Base-by-base conservation (phyloP, 768 basidiomycete genomes). In the Termitomyces sp. region DNA sequence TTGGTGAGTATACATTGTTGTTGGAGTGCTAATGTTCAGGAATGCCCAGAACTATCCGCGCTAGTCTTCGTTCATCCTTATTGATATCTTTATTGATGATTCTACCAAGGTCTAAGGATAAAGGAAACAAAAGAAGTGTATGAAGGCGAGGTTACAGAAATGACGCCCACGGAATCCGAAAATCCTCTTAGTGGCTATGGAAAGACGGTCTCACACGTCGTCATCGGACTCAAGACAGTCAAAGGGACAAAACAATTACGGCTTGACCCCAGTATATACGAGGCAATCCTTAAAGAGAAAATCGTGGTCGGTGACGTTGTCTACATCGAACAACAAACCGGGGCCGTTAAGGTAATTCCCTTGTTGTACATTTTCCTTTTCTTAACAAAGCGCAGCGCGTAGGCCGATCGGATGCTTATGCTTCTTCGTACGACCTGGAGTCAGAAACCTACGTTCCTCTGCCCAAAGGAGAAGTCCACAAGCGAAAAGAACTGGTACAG, bases 81-180 rank as follows among this genome's bases (percentile, higher is more conserved):
- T 28, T 12, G 25, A 40, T 55, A 25, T 43, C 54, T 37, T 30
- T 47, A 21, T 55, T 35, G 19, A 50, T 30, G 14, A 11, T 40
- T 44, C 16, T n/a, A 12, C 6, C 12, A 67, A 95, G 95, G 96
- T 46, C 81, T 98, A 37, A 85, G 96, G 69, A 97, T 98, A 78
- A 98, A 98, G 72, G 97, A 98, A 73, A 98, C 95, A 6, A 98
- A 99, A 69, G 94, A 97, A 67, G 94, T 98, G 7, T 98, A 95
- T 71, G 96, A 98, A 70, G 96, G 97, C 58, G 96, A 99, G 73
- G 91, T 99, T 17, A 98, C 96, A 9, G 96, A 98, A 67, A 75
- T 98, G 58, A 97, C 96, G 3, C 97, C 97, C 3, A 85, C 92
- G 21, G 97, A 98, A 74, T 83, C 96, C 14, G 96, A 98, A 71